Evolutionary conservation across 495 filamentous ascomycete genomes (phyloP), one percentile per base, ranked within the genome.

Genomic region (Penicillium herquei): DNA sequence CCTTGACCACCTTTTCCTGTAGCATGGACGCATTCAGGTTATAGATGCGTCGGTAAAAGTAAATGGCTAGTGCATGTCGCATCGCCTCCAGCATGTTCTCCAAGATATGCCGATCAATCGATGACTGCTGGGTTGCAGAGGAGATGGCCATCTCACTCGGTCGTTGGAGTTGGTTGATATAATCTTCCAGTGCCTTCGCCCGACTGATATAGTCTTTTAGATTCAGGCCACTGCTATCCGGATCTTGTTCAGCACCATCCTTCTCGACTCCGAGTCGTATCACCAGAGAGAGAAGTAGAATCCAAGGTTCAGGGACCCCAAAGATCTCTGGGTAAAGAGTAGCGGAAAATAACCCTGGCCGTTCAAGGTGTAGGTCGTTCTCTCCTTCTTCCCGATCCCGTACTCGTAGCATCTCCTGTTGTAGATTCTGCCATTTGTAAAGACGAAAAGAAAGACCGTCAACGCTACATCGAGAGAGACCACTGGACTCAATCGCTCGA

Each of bases 11-110:
- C 17, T 64, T 59, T 14, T 59, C 52, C 39, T 68, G 67, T 10
- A 68, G 39, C 16, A 64, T 63, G 0, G 55, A 56, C 6, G 62
- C 47, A 26, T 68, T 55, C 32, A 68, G 41, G n/a, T 68, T 58
- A 44, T 70, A 61, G 1, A 70, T 58, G 12, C 67, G 60, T 9
- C 67, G 62, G 48, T 70, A 70, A 39, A 70, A 70, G 48, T 66
- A 70, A 16, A 70, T 66, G 3, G 57, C 52, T 13, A 70, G 43
- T 1, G 65, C 64, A 13, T 65, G 57, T 0, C 61, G 65, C 60
- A 70, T 58, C 10, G 65, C 60, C 9, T 56, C 46, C 5, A 67
- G 48, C 62, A 68, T 65, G 26, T 54, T 52, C 6, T 52, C 41
- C 12, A 55, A 33, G 7, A 56, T 57, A 9, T 54, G 50, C 39